Base-by-base conservation (phyloP, 2,329 filamentous ascomycete species). In the Claviceps fusiformis region DNA sequence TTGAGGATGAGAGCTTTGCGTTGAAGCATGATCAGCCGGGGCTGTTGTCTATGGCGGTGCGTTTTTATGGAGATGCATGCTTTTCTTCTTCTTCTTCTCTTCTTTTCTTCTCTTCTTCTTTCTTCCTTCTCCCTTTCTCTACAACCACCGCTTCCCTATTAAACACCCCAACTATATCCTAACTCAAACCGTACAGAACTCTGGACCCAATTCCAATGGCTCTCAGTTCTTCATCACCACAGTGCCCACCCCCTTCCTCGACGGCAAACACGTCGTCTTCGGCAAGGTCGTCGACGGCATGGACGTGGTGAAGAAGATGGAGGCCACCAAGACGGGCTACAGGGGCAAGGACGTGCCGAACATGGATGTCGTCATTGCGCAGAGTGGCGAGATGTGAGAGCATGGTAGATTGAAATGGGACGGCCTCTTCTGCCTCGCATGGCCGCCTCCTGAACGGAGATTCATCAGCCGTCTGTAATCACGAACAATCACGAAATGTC, bases 211-310 rank as follows among this genome's bases (percentile, higher is more conserved):
- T 71, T 92, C 88, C 61, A 97, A 97, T 70, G 93, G 93, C 43
- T 90, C 83, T 57, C 93, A 97, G 67, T 98, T 98, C 77, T 98
- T 98, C 77, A 92, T 97, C 73, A 96, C 91, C 2, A 93, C 88
- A 0, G 86, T 86, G 2, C 78, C 87, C 5, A 93, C 92, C 0
- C 89, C 89, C 1, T 95, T 95, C 67, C 75, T 98, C 31, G 87
- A 97, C 71, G 81, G 80, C 65, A 97, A 97, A 73, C 93, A 98
- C 69, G 90, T 95, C 55, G 91, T 97, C 19, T 97, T 97, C 64
- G 93, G 93, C 52, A 85, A 87, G 68, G 92, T 97, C 1, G 76
- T 89, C 48, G 87, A 91, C 45, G 91, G 92, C 43, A 86, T 96
- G 80, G 89, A 96, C 57, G 83, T 96, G 6, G 87, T 97, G 47